Evolutionary conservation across 2,329 filamentous ascomycete genomes (phyloP).

Genomic region (Metarhizium sp.): DNA sequence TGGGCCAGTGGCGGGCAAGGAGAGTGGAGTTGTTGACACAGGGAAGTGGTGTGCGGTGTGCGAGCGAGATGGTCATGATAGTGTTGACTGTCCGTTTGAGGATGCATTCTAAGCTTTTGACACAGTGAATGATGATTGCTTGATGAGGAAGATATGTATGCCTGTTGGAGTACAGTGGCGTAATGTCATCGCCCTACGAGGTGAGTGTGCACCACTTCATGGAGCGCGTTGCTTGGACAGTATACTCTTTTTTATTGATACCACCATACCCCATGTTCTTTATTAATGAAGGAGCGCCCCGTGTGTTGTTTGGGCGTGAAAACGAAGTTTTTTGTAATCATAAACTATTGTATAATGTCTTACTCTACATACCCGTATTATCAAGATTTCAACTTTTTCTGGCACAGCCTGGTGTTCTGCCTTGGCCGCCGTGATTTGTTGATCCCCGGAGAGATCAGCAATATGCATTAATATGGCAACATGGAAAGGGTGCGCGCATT

Average conservation of each 20-base stretch:
- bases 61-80: slow-evolving; percentile 92
- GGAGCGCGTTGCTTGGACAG: slow-evolving; percentile 17
- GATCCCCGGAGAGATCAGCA: no score
- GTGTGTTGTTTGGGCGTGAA: slow-evolving; percentile 6
- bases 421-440: no score
- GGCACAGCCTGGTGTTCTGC: not conserved
- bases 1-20: slow-evolving; percentile 67
- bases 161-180: slow-evolving; percentile 8
- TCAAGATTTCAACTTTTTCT: not conserved
- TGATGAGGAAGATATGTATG: slow-evolving; percentile 1
- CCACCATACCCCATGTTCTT: slow-evolving; percentile 20
- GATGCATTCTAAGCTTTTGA: slow-evolving; percentile 51
- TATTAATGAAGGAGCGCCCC: slow-evolving; percentile 9
- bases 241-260: slow-evolving; percentile 22
- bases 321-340: slow-evolving; percentile 12
- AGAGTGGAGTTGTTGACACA: slow-evolving; percentile 67
- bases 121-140: not conserved
- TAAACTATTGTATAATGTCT: not conserved
- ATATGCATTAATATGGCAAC: no score
- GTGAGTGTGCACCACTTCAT: slow-evolving; percentile 9
- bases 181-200: slow-evolving; percentile 9
- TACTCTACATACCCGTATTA: not conserved
- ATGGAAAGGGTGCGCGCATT: no score
- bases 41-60: slow-evolving; percentile 96
- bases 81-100: slow-evolving; percentile 89